Percentiles rank a stretch among this genome's conserved stretches.
Conservation (phyloP, 805 yeast genomes). For the Metschnikowia kunwiensis region DNA sequence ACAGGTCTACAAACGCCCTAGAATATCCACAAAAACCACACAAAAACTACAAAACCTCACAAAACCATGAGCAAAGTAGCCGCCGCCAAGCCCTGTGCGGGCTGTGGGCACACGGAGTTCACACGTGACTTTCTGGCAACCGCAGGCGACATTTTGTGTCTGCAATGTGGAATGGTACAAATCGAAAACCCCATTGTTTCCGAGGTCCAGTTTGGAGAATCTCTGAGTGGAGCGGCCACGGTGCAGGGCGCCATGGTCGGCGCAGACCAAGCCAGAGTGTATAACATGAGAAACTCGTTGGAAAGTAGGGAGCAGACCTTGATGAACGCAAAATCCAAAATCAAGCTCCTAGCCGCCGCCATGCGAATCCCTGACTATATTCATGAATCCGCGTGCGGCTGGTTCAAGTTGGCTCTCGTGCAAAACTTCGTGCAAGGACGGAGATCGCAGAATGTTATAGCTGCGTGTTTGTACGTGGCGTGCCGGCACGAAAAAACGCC, state of each 20-base stretch:
- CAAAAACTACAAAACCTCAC: too few species aligned
- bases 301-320: conserved; percentile 90
- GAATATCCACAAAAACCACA: too few species aligned
- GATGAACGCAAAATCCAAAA: conserved; percentile 75
- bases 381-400: conserved; percentile 80
- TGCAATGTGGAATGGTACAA: conserved; percentile 77
- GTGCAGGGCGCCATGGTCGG: conserved; percentile 94
- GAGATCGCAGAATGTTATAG: conserved; percentile 89
- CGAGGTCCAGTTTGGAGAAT: conserved; percentile 92
- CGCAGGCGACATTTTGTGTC: conserved; percentile 75
- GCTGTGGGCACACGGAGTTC: conserved; percentile 18
- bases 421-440: conserved; percentile 96
- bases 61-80: conserved; percentile 10
- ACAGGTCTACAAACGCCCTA: too few species aligned
- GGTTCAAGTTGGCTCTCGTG: conserved; percentile 84
- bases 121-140: conserved; percentile 18
- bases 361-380: conserved; percentile 79
- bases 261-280: conserved; percentile 78
- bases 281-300: conserved; percentile 64
- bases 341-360: conserved; percentile 75
- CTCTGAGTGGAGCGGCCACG: conserved; percentile 89
- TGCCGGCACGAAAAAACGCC: conserved; percentile 89
- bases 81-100: conserved; percentile 14
- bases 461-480: conserved; percentile 91
- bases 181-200: conserved; percentile 94